A percentile compares a stretch with the other conserved stretches of the same genome.
phyloP scores from a whole-genome alignment of 768 basidiomycete species.

The Leccinellum albellum region DNA sequence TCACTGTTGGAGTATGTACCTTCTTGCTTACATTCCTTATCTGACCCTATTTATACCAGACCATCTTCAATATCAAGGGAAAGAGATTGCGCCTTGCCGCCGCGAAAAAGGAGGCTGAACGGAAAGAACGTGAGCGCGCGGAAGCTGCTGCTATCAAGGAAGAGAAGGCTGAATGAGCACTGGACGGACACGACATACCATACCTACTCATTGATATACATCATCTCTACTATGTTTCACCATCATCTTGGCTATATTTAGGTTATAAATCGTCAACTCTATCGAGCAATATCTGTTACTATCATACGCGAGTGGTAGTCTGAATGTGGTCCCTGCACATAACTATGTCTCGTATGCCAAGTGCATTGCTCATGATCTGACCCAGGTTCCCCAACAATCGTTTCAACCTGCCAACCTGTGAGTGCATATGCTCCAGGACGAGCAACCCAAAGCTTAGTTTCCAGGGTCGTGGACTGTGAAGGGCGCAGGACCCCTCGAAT shows the following conservation, averaged over 20 bases:
- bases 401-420: constrained; percentile 66
- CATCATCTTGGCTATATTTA: constrained; percentile 2
- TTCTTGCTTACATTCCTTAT: constrained; percentile 1
- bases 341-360: constrained; percentile 38
- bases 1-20: constrained; percentile 64
- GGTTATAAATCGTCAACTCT: constrained; percentile 12
- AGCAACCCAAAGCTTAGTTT: constrained; percentile 54
- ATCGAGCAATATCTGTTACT: constrained; percentile 21
- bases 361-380: constrained; percentile 6
- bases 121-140: constrained; percentile 33
- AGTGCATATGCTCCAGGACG: constrained; percentile 64
- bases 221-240: neutral
- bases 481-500: constrained; percentile 60
- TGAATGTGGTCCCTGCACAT: constrained; percentile 35
- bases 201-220: constrained; percentile 11
- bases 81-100: constrained; percentile 60
- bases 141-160: constrained; percentile 12
- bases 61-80: constrained; percentile 68
- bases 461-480: constrained; percentile 39
- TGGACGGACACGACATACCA: neutral
- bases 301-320: constrained; percentile 33
- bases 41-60: constrained; percentile 36
- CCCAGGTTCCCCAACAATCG: constrained; percentile 48
- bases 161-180: constrained; percentile 17
- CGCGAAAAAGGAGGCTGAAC: constrained; percentile 45